Base-by-base conservation (phyloP, 306 rosid species). In the Hippophae tibetana region DNA sequence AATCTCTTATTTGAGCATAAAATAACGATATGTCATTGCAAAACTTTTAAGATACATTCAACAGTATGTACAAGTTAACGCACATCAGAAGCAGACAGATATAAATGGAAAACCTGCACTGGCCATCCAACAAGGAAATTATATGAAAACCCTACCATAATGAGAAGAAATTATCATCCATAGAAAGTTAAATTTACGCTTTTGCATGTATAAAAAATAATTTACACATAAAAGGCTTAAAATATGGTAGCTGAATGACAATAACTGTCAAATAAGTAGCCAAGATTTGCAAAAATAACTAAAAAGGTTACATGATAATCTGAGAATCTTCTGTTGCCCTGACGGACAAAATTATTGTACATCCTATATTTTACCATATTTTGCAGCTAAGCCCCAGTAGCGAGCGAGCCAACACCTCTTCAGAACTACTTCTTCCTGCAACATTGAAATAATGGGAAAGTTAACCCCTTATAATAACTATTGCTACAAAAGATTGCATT, bases 341-440 rank as follows among this genome's bases (percentile, higher is more conserved):
- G 52, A 54, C 13, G 44, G 60, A 60, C 42, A 1, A 60, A 8
- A 43, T 47, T 11, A 54, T 44, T n/a, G 27, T 13, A 46, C 5
- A 41, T 45, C 60, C 51, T 9, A 38, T 25, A 64, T 64, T 57
- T 65, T 78, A 87, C 98, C 95, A 66, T 77, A 82, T 78, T 79
- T 92, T 67, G 86, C 83, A 46, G 98, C 98, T 66, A 92, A 74
- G 58, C 98, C 96, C 98, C 98, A 92, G 71, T 92, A 87, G 58
- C 96, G 96, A 68, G 98, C 98, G 76, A 92, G 92, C 98, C 98
- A 92, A 69, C 98, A 92, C 76, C 96, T 88, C 84, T 92, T 87
- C 27, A 92, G 96, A 77, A 92, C 98, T 56, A 92, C 98, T 85
- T 92, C 98, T 72, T 92, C 98, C 98, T 92, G 84, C 74, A 67